Evolutionary conservation across 306 rosid species (phyloP), one percentile per base, ranked within the genome.

Genomic region (Urtica urens): DNA sequence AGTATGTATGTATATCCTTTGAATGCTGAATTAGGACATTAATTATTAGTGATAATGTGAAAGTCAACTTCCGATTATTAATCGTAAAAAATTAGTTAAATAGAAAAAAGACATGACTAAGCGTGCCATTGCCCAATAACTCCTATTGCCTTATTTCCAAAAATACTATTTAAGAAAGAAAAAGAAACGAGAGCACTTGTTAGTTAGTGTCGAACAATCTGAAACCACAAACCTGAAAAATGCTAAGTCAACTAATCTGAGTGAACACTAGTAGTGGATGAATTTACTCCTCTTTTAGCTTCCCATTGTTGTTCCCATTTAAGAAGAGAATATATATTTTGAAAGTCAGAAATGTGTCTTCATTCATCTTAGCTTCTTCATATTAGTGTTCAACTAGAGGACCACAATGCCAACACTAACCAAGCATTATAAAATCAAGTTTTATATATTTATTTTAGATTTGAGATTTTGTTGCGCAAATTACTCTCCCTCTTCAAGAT

Each of bases 191-290:
- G 14, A 28, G 38, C 38, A 49, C 37, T 28, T 28, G 54, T 27
- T 49, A 7, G 40, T 35, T 49, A 49, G 25, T 29, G 38, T 27
- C 10, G 24, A 10, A 29, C 35, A 46, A n/a, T n/a, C 15, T 25
- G 25, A 29, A 17, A 29, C 5, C 24, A 29, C 23, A 27, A 28
- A 49, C 23, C 30, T 14, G 37, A 27, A 10, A 46, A 46, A 30
- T 21, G 2, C 39, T 27, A 35, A 49, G 38, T 30, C 54, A 49
- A 30, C 38, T 49, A 23, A 30, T 27, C 30, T n/a, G 19, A 27
- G 38, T 18, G 54, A 11, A 46, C 28, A 44, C 49, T 44, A 11
- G n/a, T n/a, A n/a, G 49, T 22, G 49, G 49, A 46, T 46, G 9
- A 46, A 46, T 46, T 18, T 19, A 18, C 30, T 24, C 51, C 33